phyloP scores from a whole-genome alignment of 768 basidiomycete genomes.

The Auriscalpium vulgare region DNA sequence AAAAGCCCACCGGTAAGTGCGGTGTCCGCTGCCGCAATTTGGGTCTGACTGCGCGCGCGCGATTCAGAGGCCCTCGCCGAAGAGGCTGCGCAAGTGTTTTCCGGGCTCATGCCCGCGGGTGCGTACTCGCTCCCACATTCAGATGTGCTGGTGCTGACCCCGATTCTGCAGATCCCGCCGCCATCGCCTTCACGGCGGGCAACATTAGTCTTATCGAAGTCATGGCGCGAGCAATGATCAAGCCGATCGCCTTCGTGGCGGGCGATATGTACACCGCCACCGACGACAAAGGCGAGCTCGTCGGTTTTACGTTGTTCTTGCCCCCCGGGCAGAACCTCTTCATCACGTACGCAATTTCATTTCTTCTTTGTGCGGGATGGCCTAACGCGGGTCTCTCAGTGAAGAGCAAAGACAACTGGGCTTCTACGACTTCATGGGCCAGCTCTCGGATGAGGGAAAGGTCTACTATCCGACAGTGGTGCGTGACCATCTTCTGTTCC shows the following conservation, averaged over 20 bases:
- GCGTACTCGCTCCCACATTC: neutral
- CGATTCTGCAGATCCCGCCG: neutral
- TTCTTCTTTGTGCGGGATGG: neutral
- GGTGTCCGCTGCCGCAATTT: neutral
- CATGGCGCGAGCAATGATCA: neutral
- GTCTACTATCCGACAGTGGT: conserved; percentile 11
- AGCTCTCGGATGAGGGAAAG: conserved; percentile 12
- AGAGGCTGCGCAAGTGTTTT: neutral
- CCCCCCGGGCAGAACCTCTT: conserved; percentile 9
- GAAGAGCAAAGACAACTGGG: conserved; percentile 13
- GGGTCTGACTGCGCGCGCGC: neutral
- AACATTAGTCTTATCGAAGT: neutral
- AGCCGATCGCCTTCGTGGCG: neutral
- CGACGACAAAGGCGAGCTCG: conserved; percentile 10
- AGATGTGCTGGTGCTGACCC: neutral
- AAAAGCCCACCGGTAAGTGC: neutral
- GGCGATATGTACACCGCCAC: conserved; percentile 9
- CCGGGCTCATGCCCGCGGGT: neutral
- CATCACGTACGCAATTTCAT: conserved; percentile 1
- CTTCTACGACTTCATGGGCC: conserved; percentile 9
- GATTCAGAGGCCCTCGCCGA: neutral
- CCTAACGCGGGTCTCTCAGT: neutral
- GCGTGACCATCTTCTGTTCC: neutral
- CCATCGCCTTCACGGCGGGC: neutral
- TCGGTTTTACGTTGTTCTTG: conserved; percentile 9